A percentile compares a stretch with the other conserved stretches of the same genome.
These are phyloP conservation scores for Tagetes erecta DNA, from an alignment of 129 eudicot genomes.

Conservation along the genomic window DNA sequence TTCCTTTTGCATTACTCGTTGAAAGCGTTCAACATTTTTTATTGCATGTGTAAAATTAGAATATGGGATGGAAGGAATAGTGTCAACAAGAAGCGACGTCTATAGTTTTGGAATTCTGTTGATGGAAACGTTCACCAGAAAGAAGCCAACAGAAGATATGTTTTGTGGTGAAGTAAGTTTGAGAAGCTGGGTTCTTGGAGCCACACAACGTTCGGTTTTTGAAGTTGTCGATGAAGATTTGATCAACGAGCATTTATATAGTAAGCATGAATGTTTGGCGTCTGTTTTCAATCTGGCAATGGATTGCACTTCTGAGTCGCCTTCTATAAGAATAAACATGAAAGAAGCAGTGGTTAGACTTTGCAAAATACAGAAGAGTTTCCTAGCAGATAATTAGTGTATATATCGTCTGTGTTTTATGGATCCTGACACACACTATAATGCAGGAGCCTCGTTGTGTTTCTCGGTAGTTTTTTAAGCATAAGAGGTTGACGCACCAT, in stretches of 20 bases:
- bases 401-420: no score
- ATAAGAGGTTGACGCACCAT: no score
- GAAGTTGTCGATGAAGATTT: slow-evolving; percentile 30
- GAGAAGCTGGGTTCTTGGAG: slow-evolving; percentile 31
- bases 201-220: slow-evolving; percentile 9
- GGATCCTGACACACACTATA: no score
- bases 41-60: slow-evolving; percentile 6
- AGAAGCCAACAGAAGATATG: slow-evolving; percentile 39
- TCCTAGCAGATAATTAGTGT: background rate
- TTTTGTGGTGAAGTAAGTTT: slow-evolving; percentile 29
- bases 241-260: slow-evolving; percentile 11
- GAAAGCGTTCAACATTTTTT: no score
- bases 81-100: slow-evolving; percentile 31
- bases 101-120: slow-evolving; percentile 44
- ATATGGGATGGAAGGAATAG: slow-evolving; percentile 38
- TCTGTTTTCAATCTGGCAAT: slow-evolving; percentile 44
- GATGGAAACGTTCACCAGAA: slow-evolving; percentile 40
- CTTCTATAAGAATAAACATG: slow-evolving; percentile 34
- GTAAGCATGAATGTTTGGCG: slow-evolving; percentile 31
- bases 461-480: no score
- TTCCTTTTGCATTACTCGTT: background rate
- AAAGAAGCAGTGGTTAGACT: slow-evolving; percentile 28
- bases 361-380: slow-evolving; percentile 12
- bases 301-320: slow-evolving; percentile 31
- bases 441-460: no score